Evolutionary conservation across 331 rosid species (phyloP).

Genomic region (Malus hybrid): DNA sequence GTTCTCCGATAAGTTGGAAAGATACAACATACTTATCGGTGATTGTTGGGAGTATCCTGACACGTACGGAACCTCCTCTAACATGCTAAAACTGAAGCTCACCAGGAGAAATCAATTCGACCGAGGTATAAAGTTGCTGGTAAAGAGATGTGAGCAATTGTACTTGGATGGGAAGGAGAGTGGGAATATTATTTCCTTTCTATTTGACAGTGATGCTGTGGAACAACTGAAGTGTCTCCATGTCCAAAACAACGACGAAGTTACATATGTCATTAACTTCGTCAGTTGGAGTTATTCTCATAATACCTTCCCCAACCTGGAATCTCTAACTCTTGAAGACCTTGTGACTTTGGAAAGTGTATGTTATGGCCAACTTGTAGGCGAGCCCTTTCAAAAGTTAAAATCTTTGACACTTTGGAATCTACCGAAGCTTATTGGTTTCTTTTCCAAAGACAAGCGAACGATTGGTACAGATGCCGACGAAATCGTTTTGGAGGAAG

Average conservation of each 20-base stretch:
- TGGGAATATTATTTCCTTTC: neutral
- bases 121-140: neutral
- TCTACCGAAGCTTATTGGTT: neutral
- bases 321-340: neutral
- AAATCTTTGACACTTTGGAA: neutral
- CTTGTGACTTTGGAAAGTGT: neutral
- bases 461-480: neutral
- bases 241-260: no score
- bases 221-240: neutral
- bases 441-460: neutral
- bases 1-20: neutral
- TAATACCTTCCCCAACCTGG: neutral
- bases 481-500: neutral
- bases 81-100: neutral
- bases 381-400: neutral
- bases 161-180: neutral
- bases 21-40: neutral
- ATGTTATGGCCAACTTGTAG: neutral
- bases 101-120: neutral
- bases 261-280: neutral
- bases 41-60: neutral
- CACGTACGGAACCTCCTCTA: rapidly evolving
- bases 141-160: neutral
- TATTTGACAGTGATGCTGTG: neutral
- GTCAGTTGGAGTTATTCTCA: neutral